Evolutionary conservation across 306 rosid genomes (phyloP), one percentile per base, ranked within the genome.

Genomic region (Leucaena leucocephala): DNA sequence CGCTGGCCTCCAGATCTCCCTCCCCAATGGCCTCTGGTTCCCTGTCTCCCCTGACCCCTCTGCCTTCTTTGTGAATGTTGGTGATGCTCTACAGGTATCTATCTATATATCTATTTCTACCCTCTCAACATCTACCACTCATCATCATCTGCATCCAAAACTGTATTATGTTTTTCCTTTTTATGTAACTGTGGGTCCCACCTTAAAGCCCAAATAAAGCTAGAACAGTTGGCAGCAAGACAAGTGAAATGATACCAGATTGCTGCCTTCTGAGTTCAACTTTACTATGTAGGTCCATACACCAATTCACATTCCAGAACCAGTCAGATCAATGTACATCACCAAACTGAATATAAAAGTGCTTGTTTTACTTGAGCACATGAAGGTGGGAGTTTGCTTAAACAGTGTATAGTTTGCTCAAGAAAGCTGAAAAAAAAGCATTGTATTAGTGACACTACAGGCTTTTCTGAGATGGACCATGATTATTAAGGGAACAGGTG

Each of bases 21-120:
- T 80, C 11, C 81, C 80, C 40, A 65, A 86, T 57, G 92, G 92
- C 6, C 72, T 87, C 6, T 93, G 98, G 97, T 75, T 90, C 91
- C 89, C 98, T 1, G 91, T 88, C 35, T 48, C 87, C 2, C 88
- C 97, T 63, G 98, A 93, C 82, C 94, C 97, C 49, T 65, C 82
- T 1, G 88, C 97, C 19, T 86, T 89, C 73, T 91, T 84, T 81
- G 93, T 93, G 55, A 93, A 93, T 57, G 93, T 91, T 52, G 97
- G 98, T 54, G 98, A 93, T 86, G 38, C 82, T 42, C 79, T 93
- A 49, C 86, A 93, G 93, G 98, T 91, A 61, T 55, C 59, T 0
- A 27, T 27, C n/a, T n/a, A n/a, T n/a, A n/a, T 17, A 1, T 70
- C 19, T 5, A 13, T 15, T 21, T 21, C 64, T 22, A 58, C 34